Evolutionary conservation across 169 alveolate species (phyloP), one percentile per base, ranked within the genome.

Genomic region (Babesia ovata): DNA sequence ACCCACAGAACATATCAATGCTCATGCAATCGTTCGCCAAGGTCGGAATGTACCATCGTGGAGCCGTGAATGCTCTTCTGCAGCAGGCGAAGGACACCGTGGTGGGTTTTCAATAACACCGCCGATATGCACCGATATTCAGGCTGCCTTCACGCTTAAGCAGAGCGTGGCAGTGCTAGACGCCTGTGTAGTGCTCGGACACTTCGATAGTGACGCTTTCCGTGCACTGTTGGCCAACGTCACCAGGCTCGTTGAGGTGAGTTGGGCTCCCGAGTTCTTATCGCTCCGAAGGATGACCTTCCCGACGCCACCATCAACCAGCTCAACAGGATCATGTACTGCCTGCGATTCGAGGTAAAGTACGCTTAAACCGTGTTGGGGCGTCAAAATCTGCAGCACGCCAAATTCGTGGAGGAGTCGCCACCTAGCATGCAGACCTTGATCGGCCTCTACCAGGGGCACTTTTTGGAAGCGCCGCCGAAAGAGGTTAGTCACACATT

Each of bases 1-100:
- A 70, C 33, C 86, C 90, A 14, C 90, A 83, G 62, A 75, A 83
- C 54, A 44, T 83, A 10, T 24, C 86, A 50, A 83, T 83, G 86
- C 39, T 83, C 29, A 75, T 75, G 58, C 70, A 66, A 48, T 49
- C 83, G 21, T 83, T 70, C 28, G 63, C 86, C 33, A 74, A 60
- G 46, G 63, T 83, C 19, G 90, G 90, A n/a, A 44, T 75, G 11
- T 69, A 74, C 50, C 58, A 54, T 10, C 65, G 48, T 1, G 49
- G 45, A 3, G 63, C 57, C 12, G 69, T 83, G 28, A 58, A 73
- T 22, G 17, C 28, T 36, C 78, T 83, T 21, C 9, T 74, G 77
- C 29, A 11, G n/a, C 62, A 75, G n/a, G 62, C 76, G 13, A 56
- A 22, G 36, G 28, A 74, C 44, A 33, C 70, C 11, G 17, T 57